Percentiles rank a stretch among this genome's conserved stretches.
Evolutionary conservation across 345 rosid species (phyloP).

Genomic region (Pugionium dolabratum): DNA sequence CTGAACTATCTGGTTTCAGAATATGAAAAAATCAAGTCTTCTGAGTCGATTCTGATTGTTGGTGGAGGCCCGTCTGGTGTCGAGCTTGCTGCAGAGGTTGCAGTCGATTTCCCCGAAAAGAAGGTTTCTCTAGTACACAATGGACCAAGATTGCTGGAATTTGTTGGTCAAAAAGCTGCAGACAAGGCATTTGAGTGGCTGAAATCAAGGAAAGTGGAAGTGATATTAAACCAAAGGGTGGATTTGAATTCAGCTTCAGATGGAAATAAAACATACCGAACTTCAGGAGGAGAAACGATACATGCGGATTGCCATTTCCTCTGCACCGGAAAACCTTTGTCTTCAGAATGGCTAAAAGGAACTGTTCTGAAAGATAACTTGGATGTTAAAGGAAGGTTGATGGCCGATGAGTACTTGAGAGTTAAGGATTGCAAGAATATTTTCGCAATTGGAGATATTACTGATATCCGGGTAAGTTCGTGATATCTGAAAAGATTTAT

Average conservation of each 20-base stretch:
- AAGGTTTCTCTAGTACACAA: slow-evolving; percentile 60
- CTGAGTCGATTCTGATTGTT: slow-evolving; percentile 69
- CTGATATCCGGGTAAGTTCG: slow-evolving; percentile 30
- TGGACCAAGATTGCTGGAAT: slow-evolving; percentile 67
- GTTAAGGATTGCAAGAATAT: slow-evolving; percentile 49
- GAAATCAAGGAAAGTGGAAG: slow-evolving; percentile 57
- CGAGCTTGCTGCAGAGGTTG: slow-evolving; percentile 88
- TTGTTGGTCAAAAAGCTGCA: slow-evolving; percentile 59
- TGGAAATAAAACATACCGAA: slow-evolving; percentile 46
- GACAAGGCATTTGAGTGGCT: slow-evolving; percentile 59
- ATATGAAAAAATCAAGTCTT: slow-evolving; percentile 69
- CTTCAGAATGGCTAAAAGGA: slow-evolving; percentile 58
- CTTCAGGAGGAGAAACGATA: slow-evolving; percentile 58
- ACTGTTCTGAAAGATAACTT: slow-evolving; percentile 54
- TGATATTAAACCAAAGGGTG: slow-evolving; percentile 63
- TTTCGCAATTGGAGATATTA: slow-evolving; percentile 64
- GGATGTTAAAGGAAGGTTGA: slow-evolving; percentile 54
- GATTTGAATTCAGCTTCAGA: slow-evolving; percentile 54
- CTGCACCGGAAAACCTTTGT: slow-evolving; percentile 55
- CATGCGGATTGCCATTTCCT: slow-evolving; percentile 64
- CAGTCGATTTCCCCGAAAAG: slow-evolving; percentile 64
- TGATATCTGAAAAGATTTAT: too few species aligned
- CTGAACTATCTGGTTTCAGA: slow-evolving; percentile 46
- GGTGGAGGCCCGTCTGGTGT: slow-evolving; percentile 98
- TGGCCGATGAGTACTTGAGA: slow-evolving; percentile 56